A percentile compares a stretch with the other conserved stretches of the same genome.
Evolutionary conservation across 2,329 filamentous ascomycete species (phyloP).

Genomic region (Hypoxylon sp.): DNA sequence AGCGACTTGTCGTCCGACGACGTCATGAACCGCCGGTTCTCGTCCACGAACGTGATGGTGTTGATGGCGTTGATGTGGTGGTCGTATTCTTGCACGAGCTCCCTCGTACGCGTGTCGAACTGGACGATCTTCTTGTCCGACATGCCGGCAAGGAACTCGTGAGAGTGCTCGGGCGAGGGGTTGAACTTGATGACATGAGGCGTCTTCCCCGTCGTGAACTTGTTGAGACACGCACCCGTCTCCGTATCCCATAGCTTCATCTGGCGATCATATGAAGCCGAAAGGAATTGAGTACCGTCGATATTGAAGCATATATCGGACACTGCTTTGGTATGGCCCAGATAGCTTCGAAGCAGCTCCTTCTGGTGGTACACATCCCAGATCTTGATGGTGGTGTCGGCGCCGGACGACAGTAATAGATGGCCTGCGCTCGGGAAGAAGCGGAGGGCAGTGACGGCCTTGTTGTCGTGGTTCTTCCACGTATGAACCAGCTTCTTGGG

Average conservation of each 20-base stretch:
- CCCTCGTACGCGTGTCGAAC: slow-evolving; percentile 82
- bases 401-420: slow-evolving; percentile 85
- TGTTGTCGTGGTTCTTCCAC: slow-evolving; percentile 82
- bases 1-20: slow-evolving; percentile 97
- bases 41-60: slow-evolving; percentile 95
- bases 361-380: slow-evolving; percentile 93
- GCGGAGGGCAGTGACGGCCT: slow-evolving; percentile 85
- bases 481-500: slow-evolving; percentile 93
- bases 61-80: slow-evolving; percentile 98
- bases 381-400: slow-evolving; percentile 89
- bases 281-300: slow-evolving; percentile 84
- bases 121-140: slow-evolving; percentile 99
- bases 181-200: slow-evolving; percentile 96
- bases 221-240: slow-evolving; percentile 84
- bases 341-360: slow-evolving; percentile 89
- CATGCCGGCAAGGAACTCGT: slow-evolving; percentile 96
- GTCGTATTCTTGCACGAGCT: slow-evolving; percentile 96
- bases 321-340: slow-evolving; percentile 87
- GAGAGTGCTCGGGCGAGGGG: slow-evolving; percentile 75
- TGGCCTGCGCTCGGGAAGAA: slow-evolving; percentile 92
- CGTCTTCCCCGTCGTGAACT: slow-evolving; percentile 93
- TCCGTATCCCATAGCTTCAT: slow-evolving; percentile 99
- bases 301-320: slow-evolving; percentile 90
- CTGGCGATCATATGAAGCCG: slow-evolving; percentile 90
- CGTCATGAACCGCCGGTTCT: slow-evolving; percentile 94